Base-by-base conservation (phyloP, 2,329 filamentous ascomycete species). In the Hyphodiscus sp. region DNA sequence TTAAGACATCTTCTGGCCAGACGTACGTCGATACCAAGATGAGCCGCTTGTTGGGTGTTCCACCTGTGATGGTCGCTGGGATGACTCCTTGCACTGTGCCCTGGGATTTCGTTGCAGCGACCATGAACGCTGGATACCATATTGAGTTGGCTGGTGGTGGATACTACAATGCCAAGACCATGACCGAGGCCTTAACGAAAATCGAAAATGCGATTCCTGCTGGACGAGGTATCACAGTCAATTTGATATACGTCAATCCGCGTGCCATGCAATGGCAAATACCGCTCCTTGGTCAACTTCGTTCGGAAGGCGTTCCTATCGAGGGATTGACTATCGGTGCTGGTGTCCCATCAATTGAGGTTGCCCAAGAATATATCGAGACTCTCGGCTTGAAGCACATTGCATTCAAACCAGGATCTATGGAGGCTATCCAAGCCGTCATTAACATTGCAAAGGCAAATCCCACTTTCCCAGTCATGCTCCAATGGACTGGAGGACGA, bases 1-100 rank as follows among this genome's bases (percentile, higher is more conserved):
- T 95, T 64, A 94, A 89, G 73, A 96, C 89, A 15, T 92, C 91
- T 11, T 84, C 82, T 53, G 94, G 94, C 19, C 82, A 91, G 67
- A 96, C 89, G 1, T 96, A 88, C 63, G 89, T 99, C 46, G 91
- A 97, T 69, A 99, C 94, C 58, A 96, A 96, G 76, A 94, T 96
- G 86, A 95, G 87, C 71, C 81, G 89, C 62, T 76, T 95, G 19
- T 76, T 96, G 18, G 91, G 91, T 63, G 76, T 94, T 4, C 90
- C 91, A 9, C 91, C 91, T 0, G 76, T 96, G 58, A 86, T 96
- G 76, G 90, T 96, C 56, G 89, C 91, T 53, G 91, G 91, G 69
- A 96, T 96, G 91, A 96, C 91, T 1, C 91, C 91, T 13, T 82
- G 82, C 56, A 96, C 91, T 0, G 89, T 95, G 2, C 83, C 89